A percentile compares a stretch with the other conserved stretches of the same genome.
phyloP scores from a whole-genome alignment of 495 filamentous ascomycete species.

The Penicillium roqueforti region DNA sequence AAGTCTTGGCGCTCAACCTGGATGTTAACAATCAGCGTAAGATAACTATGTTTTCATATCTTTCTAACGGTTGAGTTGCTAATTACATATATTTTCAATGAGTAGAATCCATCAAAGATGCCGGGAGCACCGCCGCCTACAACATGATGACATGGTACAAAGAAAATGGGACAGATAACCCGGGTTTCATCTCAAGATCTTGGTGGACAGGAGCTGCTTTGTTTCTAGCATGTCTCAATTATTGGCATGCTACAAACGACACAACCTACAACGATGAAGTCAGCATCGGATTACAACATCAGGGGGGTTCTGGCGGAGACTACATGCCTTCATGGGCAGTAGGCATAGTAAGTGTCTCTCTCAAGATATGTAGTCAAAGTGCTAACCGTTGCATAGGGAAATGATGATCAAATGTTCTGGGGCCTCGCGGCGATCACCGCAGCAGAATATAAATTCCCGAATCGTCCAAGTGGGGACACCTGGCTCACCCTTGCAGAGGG shows the following conservation, averaged over 20 bases:
- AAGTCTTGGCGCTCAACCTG: conserved; percentile 6
- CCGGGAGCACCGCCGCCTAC: conserved; percentile 51
- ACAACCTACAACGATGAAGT: conserved; percentile 59
- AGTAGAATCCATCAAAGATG: conserved; percentile 50
- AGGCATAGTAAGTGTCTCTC: not conserved
- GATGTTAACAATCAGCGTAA: conserved; percentile 5
- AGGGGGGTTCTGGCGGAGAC: conserved; percentile 55
- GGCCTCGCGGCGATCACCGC: conserved; percentile 63
- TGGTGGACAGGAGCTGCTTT: conserved; percentile 72
- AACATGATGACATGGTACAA: conserved; percentile 58
- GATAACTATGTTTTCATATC: not conserved
- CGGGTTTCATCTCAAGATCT: conserved; percentile 23
- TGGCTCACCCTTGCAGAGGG: conserved; percentile 55
- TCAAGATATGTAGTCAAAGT: not conserved
- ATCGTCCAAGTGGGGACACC: conserved; percentile 47
- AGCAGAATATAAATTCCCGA: conserved; percentile 63
- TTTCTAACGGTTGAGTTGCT: not conserved
- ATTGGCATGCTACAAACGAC: conserved; percentile 70
- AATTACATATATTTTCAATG: not conserved
- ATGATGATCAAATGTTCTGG: conserved; percentile 78
- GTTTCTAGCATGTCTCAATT: conserved; percentile 64
- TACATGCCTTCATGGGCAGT: conserved; percentile 52
- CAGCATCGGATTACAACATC: conserved; percentile 54
- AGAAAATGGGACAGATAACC: conserved; percentile 51
- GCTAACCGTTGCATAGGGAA: conserved; percentile 31